Evolutionary conservation across 108 stramenopile species (phyloP).

Genomic region (Fragilariopsis cylindrus): DNA sequence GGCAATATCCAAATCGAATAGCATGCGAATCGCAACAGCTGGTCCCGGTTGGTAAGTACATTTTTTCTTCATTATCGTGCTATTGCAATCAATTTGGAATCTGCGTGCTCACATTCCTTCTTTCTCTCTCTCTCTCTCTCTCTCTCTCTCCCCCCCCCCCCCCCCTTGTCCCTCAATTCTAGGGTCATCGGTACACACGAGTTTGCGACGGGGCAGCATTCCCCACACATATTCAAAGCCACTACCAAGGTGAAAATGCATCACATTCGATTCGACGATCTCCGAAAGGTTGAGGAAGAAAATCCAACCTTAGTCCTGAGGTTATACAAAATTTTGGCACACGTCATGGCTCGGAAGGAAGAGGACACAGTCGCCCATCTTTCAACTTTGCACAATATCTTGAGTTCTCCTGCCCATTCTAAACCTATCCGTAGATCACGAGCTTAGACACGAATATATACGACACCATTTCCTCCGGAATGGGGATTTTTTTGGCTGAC

Average conservation of each 20-base stretch:
- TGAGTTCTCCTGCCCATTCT: conserved; percentile 62
- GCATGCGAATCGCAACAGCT: conserved; percentile 59
- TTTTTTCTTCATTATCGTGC: background rate
- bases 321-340: conserved; percentile 69
- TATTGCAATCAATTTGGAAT: background rate
- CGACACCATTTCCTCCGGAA: too few relatives aligned
- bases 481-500: too few relatives aligned
- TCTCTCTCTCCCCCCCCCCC: too few relatives aligned
- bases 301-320: conserved; percentile 57
- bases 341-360: conserved; percentile 59
- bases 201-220: conserved; percentile 32
- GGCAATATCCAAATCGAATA: conserved; percentile 20
- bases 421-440: conserved; percentile 36
- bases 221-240: conserved; percentile 38
- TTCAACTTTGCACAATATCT: conserved; percentile 59
- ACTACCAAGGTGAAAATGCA: conserved; percentile 55
- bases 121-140: background rate
- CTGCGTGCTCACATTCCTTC: background rate
- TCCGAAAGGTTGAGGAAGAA: conserved; percentile 48
- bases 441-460: background rate
- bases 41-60: conserved; percentile 24
- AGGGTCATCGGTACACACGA: conserved; percentile 31
- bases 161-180: background rate
- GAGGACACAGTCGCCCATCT: conserved; percentile 70
- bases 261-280: conserved; percentile 54